Evolutionary conservation across 2,329 filamentous ascomycete genomes (phyloP).

Genomic region (Neospermospora avenae): DNA sequence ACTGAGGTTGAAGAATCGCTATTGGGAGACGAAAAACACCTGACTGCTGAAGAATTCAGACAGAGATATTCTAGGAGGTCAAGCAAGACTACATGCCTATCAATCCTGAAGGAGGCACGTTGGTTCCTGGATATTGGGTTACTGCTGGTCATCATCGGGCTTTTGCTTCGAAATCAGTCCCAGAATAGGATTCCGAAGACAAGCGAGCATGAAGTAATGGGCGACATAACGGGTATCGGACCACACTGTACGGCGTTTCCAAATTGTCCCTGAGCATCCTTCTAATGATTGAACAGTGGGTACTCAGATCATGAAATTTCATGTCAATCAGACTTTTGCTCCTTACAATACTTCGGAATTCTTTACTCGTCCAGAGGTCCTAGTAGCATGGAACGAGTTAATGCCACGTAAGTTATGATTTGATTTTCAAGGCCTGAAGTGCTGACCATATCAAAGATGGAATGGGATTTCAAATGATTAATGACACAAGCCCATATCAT

Average conservation of each 20-base stretch:
- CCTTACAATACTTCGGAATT: constrained; percentile 41
- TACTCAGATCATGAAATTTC: constrained; percentile 39
- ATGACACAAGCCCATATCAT: constrained; percentile 38
- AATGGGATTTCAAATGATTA: constrained; percentile 39
- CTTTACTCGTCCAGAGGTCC: constrained; percentile 37
- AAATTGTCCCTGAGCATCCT: no score
- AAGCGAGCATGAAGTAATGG: constrained; percentile 35
- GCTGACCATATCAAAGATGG: constrained; percentile 27
- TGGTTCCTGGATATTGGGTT: constrained; percentile 41
- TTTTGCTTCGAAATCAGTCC: constrained; percentile 37
- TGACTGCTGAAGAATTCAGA: constrained; percentile 31
- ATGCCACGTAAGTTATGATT: constrained; percentile 37
- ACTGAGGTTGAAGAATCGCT: constrained; percentile 43
- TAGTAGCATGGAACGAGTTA: constrained; percentile 40
- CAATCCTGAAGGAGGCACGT: constrained; percentile 34
- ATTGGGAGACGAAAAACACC: constrained; percentile 40
- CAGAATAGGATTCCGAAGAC: constrained; percentile 21
- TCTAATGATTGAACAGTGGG: constrained; percentile 30
- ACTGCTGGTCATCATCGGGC: constrained; percentile 38
- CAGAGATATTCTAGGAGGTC: constrained; percentile 24
- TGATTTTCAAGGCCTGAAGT: background rate
- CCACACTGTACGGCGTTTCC: constrained; percentile 34
- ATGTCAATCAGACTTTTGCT: constrained; percentile 39
- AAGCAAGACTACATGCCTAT: constrained; percentile 24
- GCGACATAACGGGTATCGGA: constrained; percentile 39